A percentile compares a stretch with the other conserved stretches of the same genome.
These are phyloP conservation scores for Kregervanrija delftensis DNA, from an alignment of 805 yeast species.

Conservation along the genomic window DNA sequence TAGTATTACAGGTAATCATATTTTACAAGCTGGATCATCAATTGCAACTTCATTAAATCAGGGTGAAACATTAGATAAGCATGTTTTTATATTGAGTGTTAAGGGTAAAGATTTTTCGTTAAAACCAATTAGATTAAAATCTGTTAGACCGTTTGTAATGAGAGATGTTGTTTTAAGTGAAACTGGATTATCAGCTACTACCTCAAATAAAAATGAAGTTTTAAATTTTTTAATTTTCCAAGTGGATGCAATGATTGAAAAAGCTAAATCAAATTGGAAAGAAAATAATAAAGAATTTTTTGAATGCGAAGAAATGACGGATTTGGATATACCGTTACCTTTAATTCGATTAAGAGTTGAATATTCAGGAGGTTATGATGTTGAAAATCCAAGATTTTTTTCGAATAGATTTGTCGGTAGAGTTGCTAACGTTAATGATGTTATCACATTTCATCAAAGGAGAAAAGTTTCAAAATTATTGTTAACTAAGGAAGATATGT, in stretches of 20 bases:
- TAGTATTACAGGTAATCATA: conserved; percentile 58
- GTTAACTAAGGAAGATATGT: conserved; percentile 23
- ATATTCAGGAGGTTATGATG: conserved; percentile 84
- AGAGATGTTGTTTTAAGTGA: conserved; percentile 51
- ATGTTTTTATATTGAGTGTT: conserved; percentile 64
- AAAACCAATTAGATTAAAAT: conserved; percentile 55
- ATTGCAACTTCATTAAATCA: conserved; percentile 86
- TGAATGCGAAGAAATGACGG: conserved; percentile 23
- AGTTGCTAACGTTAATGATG: conserved; percentile 88
- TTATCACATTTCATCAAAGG: conserved; percentile 57
- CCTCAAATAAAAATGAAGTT: conserved; percentile 54
- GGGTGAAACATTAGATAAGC: conserved; percentile 73
- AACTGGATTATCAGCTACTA: conserved; percentile 51
- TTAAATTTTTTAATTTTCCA: conserved; percentile 50
- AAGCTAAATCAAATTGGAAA: conserved; percentile 48
- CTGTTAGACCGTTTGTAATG: conserved; percentile 81
- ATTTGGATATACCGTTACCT: conserved; percentile 61
- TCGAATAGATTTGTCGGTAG: conserved; percentile 85
- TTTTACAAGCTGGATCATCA: conserved; percentile 89
- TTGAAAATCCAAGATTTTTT: conserved; percentile 84
- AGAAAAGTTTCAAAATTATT: conserved; percentile 20
- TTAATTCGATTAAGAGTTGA: conserved; percentile 78
- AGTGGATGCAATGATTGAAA: conserved; percentile 60
- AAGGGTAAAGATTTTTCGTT: conserved; percentile 48
- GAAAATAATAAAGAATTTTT: conserved; percentile 22